Conservation (phyloP, 768 basidiomycete species). For the Suillus lakei region DNA sequence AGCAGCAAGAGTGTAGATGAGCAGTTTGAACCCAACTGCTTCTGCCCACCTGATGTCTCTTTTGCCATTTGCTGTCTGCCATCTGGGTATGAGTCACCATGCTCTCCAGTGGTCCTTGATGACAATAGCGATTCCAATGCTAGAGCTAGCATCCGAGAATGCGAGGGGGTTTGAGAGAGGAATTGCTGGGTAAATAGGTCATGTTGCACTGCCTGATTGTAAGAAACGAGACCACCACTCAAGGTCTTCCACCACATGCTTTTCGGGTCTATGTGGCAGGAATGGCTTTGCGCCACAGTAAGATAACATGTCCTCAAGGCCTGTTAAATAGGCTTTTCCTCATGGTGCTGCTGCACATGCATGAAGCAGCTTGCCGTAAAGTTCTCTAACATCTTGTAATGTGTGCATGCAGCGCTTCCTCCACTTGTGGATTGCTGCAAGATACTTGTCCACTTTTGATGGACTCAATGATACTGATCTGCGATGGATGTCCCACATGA, state of each 20-base stretch:
- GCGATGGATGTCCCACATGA: constrained; percentile 34
- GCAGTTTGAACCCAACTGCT: constrained; percentile 17
- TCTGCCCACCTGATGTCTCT: constrained; percentile 22
- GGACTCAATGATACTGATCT: constrained; percentile 26
- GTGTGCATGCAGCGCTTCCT: too few relatives aligned
- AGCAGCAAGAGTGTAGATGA: neutral
- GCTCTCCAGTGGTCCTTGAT: constrained; percentile 28
- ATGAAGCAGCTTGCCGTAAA: too few relatives aligned
- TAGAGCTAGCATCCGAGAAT: constrained; percentile 24
- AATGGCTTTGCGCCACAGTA: too few relatives aligned
- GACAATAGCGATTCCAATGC: constrained; percentile 20
- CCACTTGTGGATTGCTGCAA: constrained; percentile 33
- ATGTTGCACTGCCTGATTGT: too few relatives aligned
- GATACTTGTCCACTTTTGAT: constrained; percentile 34
- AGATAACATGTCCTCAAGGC: too few relatives aligned
- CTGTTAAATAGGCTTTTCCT: too few relatives aligned
- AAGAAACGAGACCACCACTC: too few relatives aligned
- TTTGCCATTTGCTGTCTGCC: constrained; percentile 6
- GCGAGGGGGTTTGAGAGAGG: neutral
- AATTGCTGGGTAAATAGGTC: too few relatives aligned
- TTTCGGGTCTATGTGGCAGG: too few relatives aligned
- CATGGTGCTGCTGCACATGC: too few relatives aligned
- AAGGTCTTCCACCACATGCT: too few relatives aligned
- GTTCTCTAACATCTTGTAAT: too few relatives aligned
- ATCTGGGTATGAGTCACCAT: constrained; percentile 20